Conservation (phyloP, 441 rosid genomes). For the Sinapis alba region DNA sequence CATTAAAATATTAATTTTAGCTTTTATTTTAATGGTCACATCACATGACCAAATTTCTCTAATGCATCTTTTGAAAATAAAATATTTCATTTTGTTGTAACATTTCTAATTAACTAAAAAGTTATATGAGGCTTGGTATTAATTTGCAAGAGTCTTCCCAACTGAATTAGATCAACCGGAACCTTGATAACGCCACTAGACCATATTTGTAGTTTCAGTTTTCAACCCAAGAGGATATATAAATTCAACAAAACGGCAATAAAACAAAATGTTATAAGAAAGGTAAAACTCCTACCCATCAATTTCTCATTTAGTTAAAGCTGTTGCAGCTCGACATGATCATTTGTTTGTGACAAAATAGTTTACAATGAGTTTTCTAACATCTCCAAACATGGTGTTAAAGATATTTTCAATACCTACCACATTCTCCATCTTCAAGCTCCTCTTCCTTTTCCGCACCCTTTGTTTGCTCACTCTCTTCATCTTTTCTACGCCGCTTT, state of each 20-base stretch:
- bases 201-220: background rate
- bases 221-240: background rate
- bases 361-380: background rate
- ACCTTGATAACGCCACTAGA: background rate
- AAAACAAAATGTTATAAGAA: background rate
- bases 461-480: conserved; percentile 56
- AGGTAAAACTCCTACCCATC: conserved; percentile 8
- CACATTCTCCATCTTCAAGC: conserved; percentile 93
- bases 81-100: background rate
- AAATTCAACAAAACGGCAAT: background rate
- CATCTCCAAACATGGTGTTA: too few relatives aligned
- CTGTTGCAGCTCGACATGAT: conserved; percentile 14
- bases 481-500: conserved; percentile 57
- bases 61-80: background rate
- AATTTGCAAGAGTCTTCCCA: background rate
- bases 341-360: conserved; percentile 17
- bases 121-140: background rate
- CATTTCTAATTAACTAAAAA: background rate
- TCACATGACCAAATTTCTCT: background rate
- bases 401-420: conserved; percentile 58
- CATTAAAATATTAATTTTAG: background rate
- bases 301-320: conserved; percentile 13
- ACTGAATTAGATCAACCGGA: background rate
- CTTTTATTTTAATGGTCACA: background rate
- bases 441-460: conserved; percentile 50